These are phyloP conservation scores for Ophiocordyceps camponoti-floridani DNA, from an alignment of 2,329 filamentous ascomycete genomes.

Conservation along the genomic window DNA sequence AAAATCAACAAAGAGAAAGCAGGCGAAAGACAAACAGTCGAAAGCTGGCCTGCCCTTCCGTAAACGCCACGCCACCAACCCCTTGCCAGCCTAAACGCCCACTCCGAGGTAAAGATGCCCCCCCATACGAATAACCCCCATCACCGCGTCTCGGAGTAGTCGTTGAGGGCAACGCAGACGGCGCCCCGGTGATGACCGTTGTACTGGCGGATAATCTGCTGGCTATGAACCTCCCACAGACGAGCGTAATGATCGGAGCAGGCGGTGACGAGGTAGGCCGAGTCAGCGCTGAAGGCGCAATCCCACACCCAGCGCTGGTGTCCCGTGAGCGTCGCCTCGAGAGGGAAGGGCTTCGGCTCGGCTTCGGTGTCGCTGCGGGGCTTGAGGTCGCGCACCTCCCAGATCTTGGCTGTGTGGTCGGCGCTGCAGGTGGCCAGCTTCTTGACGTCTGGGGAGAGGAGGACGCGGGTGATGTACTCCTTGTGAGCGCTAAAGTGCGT, in stretches of 20 bases:
- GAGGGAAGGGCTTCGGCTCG: slow-evolving; percentile 45
- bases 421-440: slow-evolving; percentile 87
- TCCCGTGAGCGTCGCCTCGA: slow-evolving; percentile 73
- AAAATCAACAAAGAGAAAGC: too few species aligned
- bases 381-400: slow-evolving; percentile 67
- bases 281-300: slow-evolving; percentile 86
- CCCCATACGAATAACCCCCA: not conserved
- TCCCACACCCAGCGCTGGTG: slow-evolving; percentile 98
- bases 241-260: slow-evolving; percentile 88
- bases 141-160: slow-evolving; percentile 46
- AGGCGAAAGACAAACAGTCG: too few species aligned
- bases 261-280: slow-evolving; percentile 80
- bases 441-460: slow-evolving; percentile 84
- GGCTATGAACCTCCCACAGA: slow-evolving; percentile 73
- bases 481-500: slow-evolving; percentile 83
- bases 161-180: slow-evolving; percentile 84
- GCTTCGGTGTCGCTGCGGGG: slow-evolving; percentile 16
- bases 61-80: too few species aligned
- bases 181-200: slow-evolving; percentile 86
- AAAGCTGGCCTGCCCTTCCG: too few species aligned
- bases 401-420: slow-evolving; percentile 89
- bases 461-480: slow-evolving; percentile 80
- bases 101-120: too few species aligned
- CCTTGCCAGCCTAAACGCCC: too few species aligned
- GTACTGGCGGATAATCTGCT: slow-evolving; percentile 85